Base-by-base conservation (phyloP, 352 stramenopile species). In the Discostella stelligera region DNA sequence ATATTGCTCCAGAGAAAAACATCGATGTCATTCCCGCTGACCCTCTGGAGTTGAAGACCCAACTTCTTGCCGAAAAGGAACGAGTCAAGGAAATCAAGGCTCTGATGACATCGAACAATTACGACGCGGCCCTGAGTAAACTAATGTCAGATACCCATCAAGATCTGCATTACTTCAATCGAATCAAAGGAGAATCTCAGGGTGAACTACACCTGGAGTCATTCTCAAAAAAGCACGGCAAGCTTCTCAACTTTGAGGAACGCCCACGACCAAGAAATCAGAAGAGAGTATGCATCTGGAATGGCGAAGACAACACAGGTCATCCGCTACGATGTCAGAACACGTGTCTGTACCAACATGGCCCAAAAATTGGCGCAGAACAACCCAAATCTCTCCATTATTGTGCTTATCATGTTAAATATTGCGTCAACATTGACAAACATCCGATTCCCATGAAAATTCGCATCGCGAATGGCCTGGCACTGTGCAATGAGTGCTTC, bases 161-260 rank as follows among this genome's bases (percentile, higher is more conserved):
- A 13, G 76, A 83, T 37, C 58, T 77, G 21, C 65, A 76, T n/a
- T 79, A 83, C 30, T 83, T 73, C 20, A 83, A 83, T 30, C 32
- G 32, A n/a, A 39, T 83, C 0, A 83, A 79, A 23, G 62, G 16
- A 27, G 32, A 74, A 25, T 32, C 30, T 20, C n/a, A 60, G 27
- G 55, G 54, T 14, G 23, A 76, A 46, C 6, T 60, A 41, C 63
- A 83, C 37, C n/a, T 59, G 3, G 37, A 41, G 30, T 62, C 63
- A 11, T 83, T 83, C 50, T 10, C 0, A 41, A 54, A 30, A 48
- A 73, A 48, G 39, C 69, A 76, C 37, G 70, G 69, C 16, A 77
- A 82, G 53, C 53, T 77, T 20, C 53, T 59, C 3, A 60, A 65
- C 46, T 77, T 62, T 16, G n/a, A 41, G 1, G 52, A 69, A 39